Conservation (phyloP, 345 rosid genomes). For the Euphorbia lathyris region DNA sequence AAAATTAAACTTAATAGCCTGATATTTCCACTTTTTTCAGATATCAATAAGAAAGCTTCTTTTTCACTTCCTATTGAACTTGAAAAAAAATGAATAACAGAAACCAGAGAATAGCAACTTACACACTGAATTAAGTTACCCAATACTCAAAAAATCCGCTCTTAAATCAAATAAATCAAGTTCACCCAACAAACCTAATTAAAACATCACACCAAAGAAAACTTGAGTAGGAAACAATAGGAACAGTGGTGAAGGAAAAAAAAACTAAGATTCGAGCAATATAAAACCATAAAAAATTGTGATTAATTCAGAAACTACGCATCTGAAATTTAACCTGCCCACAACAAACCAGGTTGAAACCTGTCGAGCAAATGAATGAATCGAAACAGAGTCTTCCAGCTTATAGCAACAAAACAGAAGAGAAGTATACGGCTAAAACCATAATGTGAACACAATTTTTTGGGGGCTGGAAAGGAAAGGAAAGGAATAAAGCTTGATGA, state of each 20-base stretch:
- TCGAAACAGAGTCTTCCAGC: background rate
- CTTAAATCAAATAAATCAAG: background rate
- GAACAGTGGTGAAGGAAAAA: background rate
- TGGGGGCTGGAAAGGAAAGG: background rate
- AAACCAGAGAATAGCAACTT: background rate
- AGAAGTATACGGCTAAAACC: no score
- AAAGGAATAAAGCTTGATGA: background rate
- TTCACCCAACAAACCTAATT: background rate
- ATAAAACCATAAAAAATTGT: background rate
- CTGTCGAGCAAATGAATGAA: background rate
- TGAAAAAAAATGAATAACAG: no score
- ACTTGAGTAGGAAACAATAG: background rate
- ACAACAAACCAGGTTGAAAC: background rate
- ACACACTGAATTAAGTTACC: background rate
- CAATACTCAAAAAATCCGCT: background rate
- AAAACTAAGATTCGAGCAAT: no score
- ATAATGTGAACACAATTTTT: background rate
- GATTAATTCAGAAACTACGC: conserved; percentile 1
- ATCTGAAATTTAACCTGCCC: background rate
- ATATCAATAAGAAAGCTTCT: background rate
- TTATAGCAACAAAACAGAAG: background rate
- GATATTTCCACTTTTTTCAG: background rate
- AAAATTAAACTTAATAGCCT: no score
- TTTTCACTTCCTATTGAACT: background rate
- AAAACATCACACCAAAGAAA: background rate